Conservation (phyloP, 441 rosid species). For the Dalechampia spathulata region DNA sequence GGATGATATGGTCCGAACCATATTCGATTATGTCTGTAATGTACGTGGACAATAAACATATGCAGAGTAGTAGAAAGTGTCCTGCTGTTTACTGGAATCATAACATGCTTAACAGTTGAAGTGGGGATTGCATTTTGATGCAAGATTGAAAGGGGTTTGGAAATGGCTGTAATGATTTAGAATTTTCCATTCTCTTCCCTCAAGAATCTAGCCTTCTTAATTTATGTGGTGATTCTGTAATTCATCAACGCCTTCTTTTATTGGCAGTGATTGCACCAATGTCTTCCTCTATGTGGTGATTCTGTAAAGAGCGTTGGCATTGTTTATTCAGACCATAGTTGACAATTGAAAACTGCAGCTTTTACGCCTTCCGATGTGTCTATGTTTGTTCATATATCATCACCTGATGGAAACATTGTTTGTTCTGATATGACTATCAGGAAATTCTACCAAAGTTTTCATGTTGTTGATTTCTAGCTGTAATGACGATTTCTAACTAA, state of each 20-base stretch:
- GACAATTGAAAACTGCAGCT: too few relatives aligned
- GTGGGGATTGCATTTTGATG: too few relatives aligned
- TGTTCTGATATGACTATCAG: too few relatives aligned
- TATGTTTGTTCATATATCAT: too few relatives aligned
- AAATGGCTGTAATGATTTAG: constrained; percentile 21
- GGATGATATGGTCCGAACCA: constrained; percentile 3
- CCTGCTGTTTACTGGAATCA: constrained; percentile 10
- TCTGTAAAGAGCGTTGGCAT: too few relatives aligned
- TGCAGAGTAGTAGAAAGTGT: constrained; percentile 20
- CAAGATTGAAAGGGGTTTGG: constrained; percentile 19
- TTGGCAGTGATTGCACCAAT: background rate
- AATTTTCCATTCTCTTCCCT: constrained; percentile 14
- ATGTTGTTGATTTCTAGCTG: too few relatives aligned
- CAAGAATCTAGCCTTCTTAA: constrained; percentile 1
- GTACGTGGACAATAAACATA: constrained; percentile 25
- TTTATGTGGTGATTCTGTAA: constrained; percentile 6
- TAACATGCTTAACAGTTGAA: constrained; percentile 18
- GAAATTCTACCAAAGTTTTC: too few relatives aligned
- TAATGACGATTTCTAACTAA: too few relatives aligned
- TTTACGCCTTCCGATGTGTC: too few relatives aligned
- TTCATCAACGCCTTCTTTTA: background rate
- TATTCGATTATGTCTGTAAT: constrained; percentile 20
- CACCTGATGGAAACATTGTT: too few relatives aligned
- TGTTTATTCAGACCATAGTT: too few relatives aligned
- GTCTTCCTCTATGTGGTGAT: background rate